Conservation (phyloP, 129 eudicot species). For the Flaveria sonorensis region DNA sequence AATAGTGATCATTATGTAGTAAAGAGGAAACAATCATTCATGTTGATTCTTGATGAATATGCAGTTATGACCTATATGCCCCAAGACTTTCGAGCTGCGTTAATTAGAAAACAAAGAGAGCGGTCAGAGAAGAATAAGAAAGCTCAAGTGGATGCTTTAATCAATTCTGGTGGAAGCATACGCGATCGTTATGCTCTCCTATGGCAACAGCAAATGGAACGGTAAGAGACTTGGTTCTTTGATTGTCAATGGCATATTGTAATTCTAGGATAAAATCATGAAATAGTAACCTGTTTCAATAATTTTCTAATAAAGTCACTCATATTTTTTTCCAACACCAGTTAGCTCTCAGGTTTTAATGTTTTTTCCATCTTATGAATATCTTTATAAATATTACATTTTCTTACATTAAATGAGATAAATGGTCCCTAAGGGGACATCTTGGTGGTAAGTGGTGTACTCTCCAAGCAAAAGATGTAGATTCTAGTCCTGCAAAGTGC, state of each 20-base stretch:
- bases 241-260: background rate
- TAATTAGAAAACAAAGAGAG: slow-evolving; percentile 85
- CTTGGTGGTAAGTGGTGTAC: too few relatives aligned
- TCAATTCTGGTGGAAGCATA: slow-evolving; percentile 77
- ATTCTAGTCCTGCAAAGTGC: too few relatives aligned
- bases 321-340: too few relatives aligned
- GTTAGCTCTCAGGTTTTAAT: too few relatives aligned
- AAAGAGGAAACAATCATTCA: background rate
- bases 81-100: slow-evolving; percentile 84
- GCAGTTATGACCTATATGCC: slow-evolving; percentile 98
- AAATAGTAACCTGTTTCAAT: too few relatives aligned
- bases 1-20: background rate
- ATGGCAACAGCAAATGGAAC: slow-evolving; percentile 94
- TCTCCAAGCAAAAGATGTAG: too few relatives aligned
- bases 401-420: too few relatives aligned
- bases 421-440: too few relatives aligned
- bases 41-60: slow-evolving; percentile 10
- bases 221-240: slow-evolving; percentile 38
- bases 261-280: too few relatives aligned
- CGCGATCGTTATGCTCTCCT: slow-evolving; percentile 77
- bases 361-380: too few relatives aligned
- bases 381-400: too few relatives aligned
- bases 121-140: slow-evolving; percentile 86
- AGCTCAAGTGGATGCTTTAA: slow-evolving; percentile 74
- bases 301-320: too few relatives aligned